phyloP scores from a whole-genome alignment of 2,329 filamentous ascomycete genomes.

The Leptographium procerum region DNA sequence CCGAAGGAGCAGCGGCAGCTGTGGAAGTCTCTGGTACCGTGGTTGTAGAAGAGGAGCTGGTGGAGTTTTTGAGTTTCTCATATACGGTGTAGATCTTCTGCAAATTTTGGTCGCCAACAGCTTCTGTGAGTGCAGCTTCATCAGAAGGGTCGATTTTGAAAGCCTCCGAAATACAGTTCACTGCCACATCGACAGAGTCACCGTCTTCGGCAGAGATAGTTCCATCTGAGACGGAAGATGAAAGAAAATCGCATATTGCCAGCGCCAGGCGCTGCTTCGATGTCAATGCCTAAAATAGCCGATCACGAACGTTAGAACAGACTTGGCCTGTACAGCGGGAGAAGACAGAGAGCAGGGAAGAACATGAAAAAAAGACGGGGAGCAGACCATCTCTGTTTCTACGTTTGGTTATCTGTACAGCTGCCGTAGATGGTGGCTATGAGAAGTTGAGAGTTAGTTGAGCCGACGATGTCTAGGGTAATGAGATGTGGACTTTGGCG shows the following conservation, averaged over 20 bases:
- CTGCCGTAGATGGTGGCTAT: neutral
- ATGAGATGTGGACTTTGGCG: neutral
- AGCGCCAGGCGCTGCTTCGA: slow-evolving; percentile 82
- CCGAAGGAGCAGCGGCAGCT: slow-evolving; percentile 15
- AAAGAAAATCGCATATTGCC: slow-evolving; percentile 92
- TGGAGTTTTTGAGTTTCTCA: slow-evolving; percentile 71
- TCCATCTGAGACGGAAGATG: slow-evolving; percentile 73
- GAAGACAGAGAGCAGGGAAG: neutral
- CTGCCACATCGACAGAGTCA: slow-evolving; percentile 87
- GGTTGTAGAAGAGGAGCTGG: slow-evolving; percentile 18
- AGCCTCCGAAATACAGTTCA: slow-evolving; percentile 86
- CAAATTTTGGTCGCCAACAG: slow-evolving; percentile 77
- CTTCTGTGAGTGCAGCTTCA: slow-evolving; percentile 58
- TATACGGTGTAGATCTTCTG: slow-evolving; percentile 90
- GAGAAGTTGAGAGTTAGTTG: neutral
- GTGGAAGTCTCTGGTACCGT: slow-evolving; percentile 20
- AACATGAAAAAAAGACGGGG: neutral
- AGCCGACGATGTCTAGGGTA: neutral
- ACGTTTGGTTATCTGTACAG: neutral
- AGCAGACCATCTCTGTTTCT: neutral
- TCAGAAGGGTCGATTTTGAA: slow-evolving; percentile 90
- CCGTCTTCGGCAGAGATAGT: slow-evolving; percentile 79
- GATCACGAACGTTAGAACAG: neutral
- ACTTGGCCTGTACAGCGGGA: neutral
- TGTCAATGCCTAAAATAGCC: slow-evolving; percentile 27